These are phyloP conservation scores for Porpolomopsis calyptriformis DNA, from an alignment of 768 basidiomycete species.

Conservation along the genomic window DNA sequence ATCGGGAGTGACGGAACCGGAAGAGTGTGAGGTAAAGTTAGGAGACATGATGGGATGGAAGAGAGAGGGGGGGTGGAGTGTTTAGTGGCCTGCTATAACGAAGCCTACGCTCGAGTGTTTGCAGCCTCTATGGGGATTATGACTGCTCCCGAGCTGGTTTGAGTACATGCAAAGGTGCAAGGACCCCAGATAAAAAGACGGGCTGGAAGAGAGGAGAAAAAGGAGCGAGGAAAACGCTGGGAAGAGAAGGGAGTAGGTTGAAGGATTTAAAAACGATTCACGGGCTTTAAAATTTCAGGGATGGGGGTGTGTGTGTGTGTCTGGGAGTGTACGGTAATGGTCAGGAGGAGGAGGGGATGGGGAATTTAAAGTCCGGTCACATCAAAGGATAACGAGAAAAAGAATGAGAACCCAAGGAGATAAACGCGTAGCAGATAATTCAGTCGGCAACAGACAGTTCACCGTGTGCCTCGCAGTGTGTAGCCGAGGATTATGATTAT, in stretches of 20 bases:
- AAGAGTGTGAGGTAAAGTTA: constrained; percentile 35
- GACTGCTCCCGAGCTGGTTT: constrained; percentile 82
- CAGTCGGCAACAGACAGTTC: no score
- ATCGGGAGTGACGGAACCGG: constrained; percentile 66
- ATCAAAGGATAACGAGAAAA: no score
- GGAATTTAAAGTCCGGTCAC: no score
- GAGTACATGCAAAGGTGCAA: constrained; percentile 80
- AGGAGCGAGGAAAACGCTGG: neutral
- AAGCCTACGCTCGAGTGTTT: constrained; percentile 74
- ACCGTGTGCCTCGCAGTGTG: no score
- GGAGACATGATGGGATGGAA: constrained; percentile 36
- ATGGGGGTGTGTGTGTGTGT: constrained; percentile 1
- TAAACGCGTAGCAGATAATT: no score
- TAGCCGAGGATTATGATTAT: no score
- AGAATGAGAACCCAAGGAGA: no score
- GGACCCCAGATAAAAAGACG: constrained; percentile 19
- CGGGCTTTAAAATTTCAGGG: neutral
- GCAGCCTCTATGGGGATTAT: constrained; percentile 80
- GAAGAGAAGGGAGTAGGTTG: neutral
- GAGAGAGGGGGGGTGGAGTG: constrained; percentile 19
- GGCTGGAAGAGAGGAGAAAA: neutral
- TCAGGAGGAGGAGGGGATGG: no score
- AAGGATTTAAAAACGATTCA: neutral
- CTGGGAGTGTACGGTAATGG: no score
- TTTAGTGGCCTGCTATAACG: constrained; percentile 38